A percentile compares a stretch with the other conserved stretches of the same genome.
Evolutionary conservation across 208 protist genomes (phyloP).

Genomic region (Trypanosoma cruzi): DNA sequence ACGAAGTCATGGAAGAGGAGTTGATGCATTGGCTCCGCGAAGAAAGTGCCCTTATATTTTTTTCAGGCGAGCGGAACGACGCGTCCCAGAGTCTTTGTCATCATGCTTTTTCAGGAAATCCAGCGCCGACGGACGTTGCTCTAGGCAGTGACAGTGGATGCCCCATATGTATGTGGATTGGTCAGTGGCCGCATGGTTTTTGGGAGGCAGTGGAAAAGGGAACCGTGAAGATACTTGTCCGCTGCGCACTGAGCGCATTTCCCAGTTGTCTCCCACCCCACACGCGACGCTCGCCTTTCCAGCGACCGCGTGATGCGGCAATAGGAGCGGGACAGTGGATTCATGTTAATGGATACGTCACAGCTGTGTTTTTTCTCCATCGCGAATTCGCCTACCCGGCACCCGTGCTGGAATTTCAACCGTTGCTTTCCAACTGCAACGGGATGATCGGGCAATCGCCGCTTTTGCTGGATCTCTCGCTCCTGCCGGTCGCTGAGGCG

Average conservation of each 20-base stretch:
- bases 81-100: not conserved
- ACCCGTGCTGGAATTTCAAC: constrained; percentile 28
- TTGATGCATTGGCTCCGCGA: constrained; percentile 20
- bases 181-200: constrained; percentile 21
- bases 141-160: constrained; percentile 2
- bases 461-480: constrained; percentile 28
- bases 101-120: not conserved
- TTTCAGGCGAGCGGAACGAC: not conserved
- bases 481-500: constrained; percentile 21
- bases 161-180: constrained; percentile 20
- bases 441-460: constrained; percentile 14
- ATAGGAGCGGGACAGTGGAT: constrained; percentile 25
- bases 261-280: constrained; percentile 18
- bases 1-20: constrained; percentile 1
- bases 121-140: not conserved
- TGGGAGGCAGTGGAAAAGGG: constrained; percentile 13
- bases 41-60: constrained; percentile 1
- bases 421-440: constrained; percentile 12
- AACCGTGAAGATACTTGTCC: constrained; percentile 11
- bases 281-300: not conserved
- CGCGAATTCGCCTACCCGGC: constrained; percentile 21
- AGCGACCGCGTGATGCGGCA: constrained; percentile 16
- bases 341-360: constrained; percentile 20
- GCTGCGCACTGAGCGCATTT: constrained; percentile 9
- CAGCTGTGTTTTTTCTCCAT: constrained; percentile 25